Base-by-base conservation (phyloP, 495 filamentous ascomycete species). In the Talaromyces adpressus region DNA sequence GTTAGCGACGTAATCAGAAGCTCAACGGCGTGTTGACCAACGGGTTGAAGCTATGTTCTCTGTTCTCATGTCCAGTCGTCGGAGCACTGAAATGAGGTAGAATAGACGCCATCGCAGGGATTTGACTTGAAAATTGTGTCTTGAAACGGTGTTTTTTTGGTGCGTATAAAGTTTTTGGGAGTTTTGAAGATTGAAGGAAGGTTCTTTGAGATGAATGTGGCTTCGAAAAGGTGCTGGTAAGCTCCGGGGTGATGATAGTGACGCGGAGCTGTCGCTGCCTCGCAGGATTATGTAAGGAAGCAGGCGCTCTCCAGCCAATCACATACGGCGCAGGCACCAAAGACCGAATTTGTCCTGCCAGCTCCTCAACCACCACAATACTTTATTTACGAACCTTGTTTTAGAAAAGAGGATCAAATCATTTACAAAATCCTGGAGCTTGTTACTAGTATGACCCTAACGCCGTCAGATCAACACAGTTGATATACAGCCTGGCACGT, bases 11-110 rank as follows among this genome's bases (percentile, higher is more conserved):
- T 56, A 2, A 57, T 29, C 1, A 63, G 12, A 4, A 45, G 22
- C 20, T 29, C 11, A 47, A 16, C 4, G 54, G 67, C 59, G 68
- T 64, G 47, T 60, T 51, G 23, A 47, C 76, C 72, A 85, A 97
- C 94, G 94, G 94, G 75, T 97, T 92, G 79, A 98, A 98, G 67
- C 86, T 84, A 77, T 97, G 93, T 75, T 97, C 79, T 72, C 75
- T 84, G 61, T 74, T 74, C 64, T 74, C 77, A 64, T 78, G 75
- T 69, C 75, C 75, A 65, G 80, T 78, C 64, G 67, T 82, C 76
- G 34, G 79, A 73, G 79, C 88, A 89, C 69, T 85, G 88, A 77
- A 70, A 68, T 80, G 64, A 66, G 68, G 70, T 58, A 80, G 62
- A 18, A 84, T 64, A 68, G 81, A 81, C 68, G 80, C 78, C 78